These are phyloP conservation scores for Ascobolus immersus DNA, from an alignment of 495 filamentous ascomycete species.

Conservation along the genomic window DNA sequence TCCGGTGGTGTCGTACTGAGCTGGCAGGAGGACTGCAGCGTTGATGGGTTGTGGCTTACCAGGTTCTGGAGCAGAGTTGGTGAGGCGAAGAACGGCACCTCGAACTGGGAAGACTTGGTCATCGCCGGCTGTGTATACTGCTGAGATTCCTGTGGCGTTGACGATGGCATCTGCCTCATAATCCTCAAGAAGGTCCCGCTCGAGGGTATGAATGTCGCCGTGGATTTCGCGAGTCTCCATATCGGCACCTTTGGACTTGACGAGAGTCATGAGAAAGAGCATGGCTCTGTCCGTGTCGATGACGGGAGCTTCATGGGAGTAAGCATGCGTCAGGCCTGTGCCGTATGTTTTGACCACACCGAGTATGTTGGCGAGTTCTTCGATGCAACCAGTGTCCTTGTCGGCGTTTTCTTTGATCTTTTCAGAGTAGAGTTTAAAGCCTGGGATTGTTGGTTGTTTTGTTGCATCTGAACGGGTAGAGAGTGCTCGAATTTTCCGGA, in stretches of 20 bases:
- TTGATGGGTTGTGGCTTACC: too few species aligned
- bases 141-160: conserved; percentile 23
- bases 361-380: conserved; percentile 18
- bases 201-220: conserved; percentile 20
- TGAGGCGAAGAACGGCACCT: conserved; percentile 24
- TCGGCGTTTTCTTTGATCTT: conserved; percentile 19
- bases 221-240: conserved; percentile 19
- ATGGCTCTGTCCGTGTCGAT: conserved; percentile 28
- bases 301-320: conserved; percentile 23
- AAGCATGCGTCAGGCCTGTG: conserved; percentile 24
- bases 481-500: too few species aligned
- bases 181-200: conserved; percentile 16
- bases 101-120: conserved; percentile 21
- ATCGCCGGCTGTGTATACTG: conserved; percentile 18
- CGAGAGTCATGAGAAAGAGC: conserved; percentile 21
- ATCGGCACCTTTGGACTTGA: conserved; percentile 22
- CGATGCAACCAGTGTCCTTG: conserved; percentile 18
- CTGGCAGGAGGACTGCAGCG: too few species aligned
- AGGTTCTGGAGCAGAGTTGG: too few species aligned
- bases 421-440: conserved; percentile 18
- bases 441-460: conserved; percentile 18
- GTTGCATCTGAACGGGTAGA: too few species aligned
- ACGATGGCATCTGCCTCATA: conserved; percentile 24
- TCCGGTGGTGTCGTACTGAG: too few species aligned
- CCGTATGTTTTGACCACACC: conserved; percentile 19